A percentile compares a stretch with the other conserved stretches of the same genome.
phyloP scores from a whole-genome alignment of 495 filamentous ascomycete species.

The Annulohypoxylon stygium region DNA sequence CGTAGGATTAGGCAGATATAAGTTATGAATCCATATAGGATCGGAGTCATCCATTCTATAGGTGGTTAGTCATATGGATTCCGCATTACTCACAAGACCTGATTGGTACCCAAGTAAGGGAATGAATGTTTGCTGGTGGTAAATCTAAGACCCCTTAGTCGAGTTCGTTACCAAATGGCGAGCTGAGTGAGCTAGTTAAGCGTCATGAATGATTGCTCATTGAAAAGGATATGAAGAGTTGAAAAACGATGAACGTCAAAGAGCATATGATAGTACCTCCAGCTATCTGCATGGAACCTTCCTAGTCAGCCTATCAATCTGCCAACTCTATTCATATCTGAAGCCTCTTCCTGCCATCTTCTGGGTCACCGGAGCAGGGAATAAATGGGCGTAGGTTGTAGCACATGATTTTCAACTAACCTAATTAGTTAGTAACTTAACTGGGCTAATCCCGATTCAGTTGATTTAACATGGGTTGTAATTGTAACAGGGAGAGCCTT shows the following conservation, averaged over 20 bases:
- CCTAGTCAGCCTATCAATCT: background rate
- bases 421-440: background rate
- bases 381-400: background rate
- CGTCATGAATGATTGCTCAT: background rate
- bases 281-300: too few relatives aligned
- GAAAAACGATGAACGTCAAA: background rate
- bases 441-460: background rate
- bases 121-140: background rate
- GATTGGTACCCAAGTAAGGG: background rate
- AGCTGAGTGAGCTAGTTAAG: background rate
- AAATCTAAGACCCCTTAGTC: background rate
- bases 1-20: conserved; percentile 1
- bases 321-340: background rate
- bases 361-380: background rate
- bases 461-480: background rate
- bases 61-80: background rate
- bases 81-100: background rate
- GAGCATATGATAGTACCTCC: background rate
- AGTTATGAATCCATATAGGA: background rate
- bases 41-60: background rate
- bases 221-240: background rate
- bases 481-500: background rate
- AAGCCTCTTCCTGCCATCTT: background rate
- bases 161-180: background rate
- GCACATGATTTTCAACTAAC: background rate